Evolutionary conservation across 768 basidiomycete species (phyloP), one percentile per base, ranked within the genome.

Genomic region (Rhodotorula paludigena): DNA sequence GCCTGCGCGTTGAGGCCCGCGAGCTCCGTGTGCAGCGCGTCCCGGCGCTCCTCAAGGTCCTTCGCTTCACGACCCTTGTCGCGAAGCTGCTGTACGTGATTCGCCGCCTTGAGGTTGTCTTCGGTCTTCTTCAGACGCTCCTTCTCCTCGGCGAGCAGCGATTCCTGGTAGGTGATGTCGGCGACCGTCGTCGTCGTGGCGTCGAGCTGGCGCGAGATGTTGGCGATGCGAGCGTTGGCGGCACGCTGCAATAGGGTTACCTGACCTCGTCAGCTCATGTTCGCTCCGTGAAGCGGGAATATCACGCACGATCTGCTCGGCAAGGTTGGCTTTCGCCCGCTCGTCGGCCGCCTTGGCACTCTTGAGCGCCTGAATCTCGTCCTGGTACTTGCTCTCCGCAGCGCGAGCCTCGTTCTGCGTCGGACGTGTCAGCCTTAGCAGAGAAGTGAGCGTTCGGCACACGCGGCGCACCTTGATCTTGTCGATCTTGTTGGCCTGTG

Each of bases 1-100:
- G 89, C 87, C 76, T 97, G 92, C 52, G 84, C 74, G 72, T 85
- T 90, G 73, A 96, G 78, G 3, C 81, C 79, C 39, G 84, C 82
- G 48, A 92, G 81, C 68, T 96, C 93, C 0, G 78, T 71, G 61
- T 87, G 89, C 66, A 94, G 79, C 28, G 77, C 76, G 25, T 93
- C 90, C 57, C 88, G 81, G 54, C 81, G 82, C 42, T 85, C 85
- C 66, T 97, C 90, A 57, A 90, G 79, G 33, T 71, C 75, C 42
- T 86, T 83, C n/a, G 81, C 80, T 64, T 83, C 63, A 21, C 67
- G 60, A 3, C 53, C 58, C 38, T 76, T 75, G 16, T 74, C 68
- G 7, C 76, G 63, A 20, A 63, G 41, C 48, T 60, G 61, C 23
- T 41, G 12, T 4, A 58, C 4, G 52, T 54, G 62, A 39, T 72